These are phyloP conservation scores for Cucumis hystrix DNA, from an alignment of 306 rosid species.

Conservation along the genomic window DNA sequence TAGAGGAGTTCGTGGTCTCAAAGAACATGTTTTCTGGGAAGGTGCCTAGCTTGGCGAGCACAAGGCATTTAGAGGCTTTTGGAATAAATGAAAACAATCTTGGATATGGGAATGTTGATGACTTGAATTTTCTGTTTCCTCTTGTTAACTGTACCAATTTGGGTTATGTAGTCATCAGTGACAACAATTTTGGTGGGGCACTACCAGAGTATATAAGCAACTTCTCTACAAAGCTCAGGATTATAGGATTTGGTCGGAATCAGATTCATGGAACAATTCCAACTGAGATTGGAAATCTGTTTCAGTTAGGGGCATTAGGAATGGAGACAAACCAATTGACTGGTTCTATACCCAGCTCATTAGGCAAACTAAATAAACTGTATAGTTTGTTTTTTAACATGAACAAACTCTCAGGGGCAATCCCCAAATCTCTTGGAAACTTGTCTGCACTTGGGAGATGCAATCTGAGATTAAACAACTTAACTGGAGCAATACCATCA, in stretches of 20 bases:
- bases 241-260: background rate
- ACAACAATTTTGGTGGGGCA: constrained; percentile 15
- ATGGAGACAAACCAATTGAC: background rate
- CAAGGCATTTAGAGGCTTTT: background rate
- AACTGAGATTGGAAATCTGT: constrained; percentile 6
- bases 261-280: constrained; percentile 15
- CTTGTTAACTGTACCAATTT: constrained; percentile 14
- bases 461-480: background rate
- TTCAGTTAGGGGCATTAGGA: background rate
- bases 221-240: constrained; percentile 10
- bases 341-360: constrained; percentile 10
- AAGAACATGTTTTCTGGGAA: background rate
- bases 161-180: background rate
- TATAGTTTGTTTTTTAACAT: background rate
- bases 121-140: constrained; percentile 12
- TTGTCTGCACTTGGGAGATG: background rate
- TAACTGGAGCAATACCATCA: constrained; percentile 8
- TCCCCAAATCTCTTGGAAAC: constrained; percentile 21
- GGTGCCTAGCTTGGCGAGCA: constrained; percentile 9
- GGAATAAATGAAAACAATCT: background rate
- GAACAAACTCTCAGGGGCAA: constrained; percentile 5
- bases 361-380: constrained; percentile 1
- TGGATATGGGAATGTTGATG: constrained; percentile 6
- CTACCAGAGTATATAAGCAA: constrained; percentile 14
- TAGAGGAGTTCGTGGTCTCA: background rate